These are phyloP conservation scores for Aspergillus saccharolyticus DNA, from an alignment of 495 filamentous ascomycete species.

Conservation along the genomic window DNA sequence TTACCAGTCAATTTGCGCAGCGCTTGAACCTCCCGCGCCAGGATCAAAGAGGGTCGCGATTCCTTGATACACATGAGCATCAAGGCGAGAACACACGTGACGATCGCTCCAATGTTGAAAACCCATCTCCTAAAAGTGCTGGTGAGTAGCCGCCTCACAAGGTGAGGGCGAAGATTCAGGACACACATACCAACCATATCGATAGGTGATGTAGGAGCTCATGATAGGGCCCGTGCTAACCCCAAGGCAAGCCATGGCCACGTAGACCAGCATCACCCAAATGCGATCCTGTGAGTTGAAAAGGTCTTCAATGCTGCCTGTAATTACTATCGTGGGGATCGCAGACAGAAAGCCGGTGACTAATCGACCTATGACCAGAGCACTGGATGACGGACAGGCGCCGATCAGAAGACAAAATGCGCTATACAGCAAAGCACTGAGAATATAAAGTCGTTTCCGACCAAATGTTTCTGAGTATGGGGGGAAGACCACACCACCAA, in stretches of 20 bases:
- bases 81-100: constrained; percentile 10
- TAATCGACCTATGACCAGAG: constrained; percentile 31
- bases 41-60: constrained; percentile 1
- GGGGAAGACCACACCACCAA: constrained; percentile 44
- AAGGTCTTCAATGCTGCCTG: constrained; percentile 48
- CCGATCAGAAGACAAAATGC: constrained; percentile 37
- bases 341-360: constrained; percentile 41
- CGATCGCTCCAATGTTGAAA: not conserved
- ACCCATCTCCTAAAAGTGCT: not conserved
- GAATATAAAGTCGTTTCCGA: constrained; percentile 39
- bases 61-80: constrained; percentile 30
- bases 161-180: constrained; percentile 1
- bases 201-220: constrained; percentile 33
- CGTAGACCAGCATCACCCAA: constrained; percentile 44
- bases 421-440: constrained; percentile 31
- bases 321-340: constrained; percentile 39
- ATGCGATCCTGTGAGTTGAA: constrained; percentile 37
- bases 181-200: constrained; percentile 29
- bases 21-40: constrained; percentile 3
- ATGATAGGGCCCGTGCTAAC: constrained; percentile 40
- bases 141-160: not conserved
- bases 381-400: constrained; percentile 23
- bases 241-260: constrained; percentile 33
- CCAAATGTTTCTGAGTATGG: constrained; percentile 45
- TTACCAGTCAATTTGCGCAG: constrained; percentile 21